Conservation (phyloP, 352 stramenopile genomes). For the Phytophthora citrophthora region DNA sequence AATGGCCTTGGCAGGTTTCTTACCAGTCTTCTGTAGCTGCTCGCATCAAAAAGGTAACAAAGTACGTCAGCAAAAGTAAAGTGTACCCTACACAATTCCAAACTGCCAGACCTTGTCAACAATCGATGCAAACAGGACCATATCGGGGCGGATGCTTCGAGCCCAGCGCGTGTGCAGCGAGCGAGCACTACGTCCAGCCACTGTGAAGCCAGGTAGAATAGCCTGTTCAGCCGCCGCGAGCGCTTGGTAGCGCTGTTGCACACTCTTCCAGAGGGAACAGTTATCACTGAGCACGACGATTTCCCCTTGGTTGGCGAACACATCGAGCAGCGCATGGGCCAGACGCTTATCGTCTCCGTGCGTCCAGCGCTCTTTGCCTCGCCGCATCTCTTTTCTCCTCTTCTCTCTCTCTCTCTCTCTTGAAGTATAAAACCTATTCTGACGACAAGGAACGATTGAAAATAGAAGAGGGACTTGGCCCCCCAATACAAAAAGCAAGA, state of each 20-base stretch:
- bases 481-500: slow-evolving; percentile 12
- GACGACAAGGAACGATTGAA: slow-evolving; percentile 5
- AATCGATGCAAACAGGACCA: slow-evolving; percentile 34
- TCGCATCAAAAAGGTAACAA: slow-evolving; percentile 10
- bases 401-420: background rate
- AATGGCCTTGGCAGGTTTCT: slow-evolving; percentile 22
- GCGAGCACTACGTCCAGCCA: slow-evolving; percentile 25
- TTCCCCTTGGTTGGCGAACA: slow-evolving; percentile 30
- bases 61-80: slow-evolving; percentile 8
- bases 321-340: slow-evolving; percentile 28
- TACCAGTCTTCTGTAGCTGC: slow-evolving; percentile 25
- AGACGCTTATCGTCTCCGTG: slow-evolving; percentile 39
- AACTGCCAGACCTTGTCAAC: slow-evolving; percentile 25
- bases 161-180: slow-evolving; percentile 41
- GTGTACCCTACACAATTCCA: background rate
- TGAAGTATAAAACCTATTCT: slow-evolving; percentile 10
- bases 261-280: slow-evolving; percentile 36
- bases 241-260: slow-evolving; percentile 38
- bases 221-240: slow-evolving; percentile 27
- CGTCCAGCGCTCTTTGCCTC: slow-evolving; percentile 40
- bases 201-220: slow-evolving; percentile 10
- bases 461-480: slow-evolving; percentile 21
- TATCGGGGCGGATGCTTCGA: slow-evolving; percentile 32
- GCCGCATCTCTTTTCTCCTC: slow-evolving; percentile 21
- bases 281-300: slow-evolving; percentile 34